A percentile compares a stretch with the other conserved stretches of the same genome.
phyloP scores from a whole-genome alignment of 352 stramenopile species.

The Thraustochytrium sp. region DNA sequence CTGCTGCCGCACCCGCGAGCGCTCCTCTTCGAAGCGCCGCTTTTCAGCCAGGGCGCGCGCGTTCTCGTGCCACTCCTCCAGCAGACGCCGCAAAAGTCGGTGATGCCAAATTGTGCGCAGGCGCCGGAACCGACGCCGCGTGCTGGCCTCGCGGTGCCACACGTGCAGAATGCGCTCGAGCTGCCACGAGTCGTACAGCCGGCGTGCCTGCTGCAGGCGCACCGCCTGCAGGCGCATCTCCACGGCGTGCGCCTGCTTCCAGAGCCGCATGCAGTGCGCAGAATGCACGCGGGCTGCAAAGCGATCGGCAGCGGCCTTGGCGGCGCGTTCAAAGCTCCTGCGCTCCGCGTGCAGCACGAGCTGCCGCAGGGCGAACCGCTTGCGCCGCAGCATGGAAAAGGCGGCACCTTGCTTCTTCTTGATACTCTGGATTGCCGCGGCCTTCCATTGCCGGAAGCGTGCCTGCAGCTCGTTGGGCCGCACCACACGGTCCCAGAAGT shows the following conservation, averaged over 20 bases:
- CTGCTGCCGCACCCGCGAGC: background rate
- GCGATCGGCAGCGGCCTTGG: background rate
- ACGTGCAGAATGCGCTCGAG: background rate
- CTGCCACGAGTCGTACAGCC: conserved; percentile 4
- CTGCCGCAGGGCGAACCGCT: background rate
- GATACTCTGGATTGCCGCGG: background rate
- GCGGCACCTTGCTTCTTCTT: background rate
- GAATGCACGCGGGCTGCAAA: background rate
- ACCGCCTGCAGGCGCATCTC: background rate
- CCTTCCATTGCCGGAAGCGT: background rate
- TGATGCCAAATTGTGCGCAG: background rate
- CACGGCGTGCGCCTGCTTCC: background rate
- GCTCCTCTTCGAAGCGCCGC: background rate
- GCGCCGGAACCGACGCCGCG: background rate
- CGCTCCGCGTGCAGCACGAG: conserved; percentile 1
- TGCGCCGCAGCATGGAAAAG: background rate
- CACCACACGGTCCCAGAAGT: background rate
- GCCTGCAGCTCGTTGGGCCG: background rate
- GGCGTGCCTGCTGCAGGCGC: background rate
- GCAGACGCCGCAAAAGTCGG: background rate
- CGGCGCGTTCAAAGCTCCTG: background rate
- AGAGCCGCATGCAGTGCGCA: background rate
- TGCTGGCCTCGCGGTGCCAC: background rate
- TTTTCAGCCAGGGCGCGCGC: background rate
- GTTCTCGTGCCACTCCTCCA: background rate